These are phyloP conservation scores for Nakazawaea laoshanensis DNA, from an alignment of 805 yeast species.

Conservation along the genomic window DNA sequence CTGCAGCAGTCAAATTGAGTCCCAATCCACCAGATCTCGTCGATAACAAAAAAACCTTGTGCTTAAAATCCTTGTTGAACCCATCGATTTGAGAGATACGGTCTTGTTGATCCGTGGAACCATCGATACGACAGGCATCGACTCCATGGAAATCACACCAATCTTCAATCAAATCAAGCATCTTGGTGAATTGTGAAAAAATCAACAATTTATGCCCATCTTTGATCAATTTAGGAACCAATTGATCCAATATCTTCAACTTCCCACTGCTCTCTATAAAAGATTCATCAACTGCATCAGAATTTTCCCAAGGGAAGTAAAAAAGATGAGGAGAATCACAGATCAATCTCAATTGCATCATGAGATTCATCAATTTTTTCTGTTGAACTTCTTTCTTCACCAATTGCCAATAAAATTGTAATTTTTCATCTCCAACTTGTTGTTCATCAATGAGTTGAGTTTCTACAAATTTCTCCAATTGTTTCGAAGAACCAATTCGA, in stretches of 20 bases:
- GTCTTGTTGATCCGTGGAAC: conserved; percentile 55
- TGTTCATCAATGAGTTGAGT: conserved; percentile 17
- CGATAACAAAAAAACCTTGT: conserved; percentile 61
- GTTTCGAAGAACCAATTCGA: conserved; percentile 14
- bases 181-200: conserved; percentile 79
- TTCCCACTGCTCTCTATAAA: conserved; percentile 62
- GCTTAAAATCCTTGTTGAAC: conserved; percentile 32
- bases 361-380: conserved; percentile 53
- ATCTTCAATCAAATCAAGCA: conserved; percentile 76
- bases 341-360: conserved; percentile 79
- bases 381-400: conserved; percentile 33
- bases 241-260: conserved; percentile 56
- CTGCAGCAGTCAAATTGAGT: conserved; percentile 77
- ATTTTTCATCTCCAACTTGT: conserved; percentile 2
- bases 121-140: conserved; percentile 61
- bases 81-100: conserved; percentile 54
- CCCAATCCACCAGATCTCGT: conserved; percentile 97
- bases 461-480: conserved; percentile 33
- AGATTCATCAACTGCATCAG: conserved; percentile 24
- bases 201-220: conserved; percentile 61
- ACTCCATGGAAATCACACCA: conserved; percentile 49
- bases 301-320: conserved; percentile 67
- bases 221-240: conserved; percentile 41
- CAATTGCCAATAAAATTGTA: conserved; percentile 16
- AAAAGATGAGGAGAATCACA: conserved; percentile 84